Base-by-base conservation (phyloP, 1,284 basidiomycete genomes). In the Cerrena zonata region DNA sequence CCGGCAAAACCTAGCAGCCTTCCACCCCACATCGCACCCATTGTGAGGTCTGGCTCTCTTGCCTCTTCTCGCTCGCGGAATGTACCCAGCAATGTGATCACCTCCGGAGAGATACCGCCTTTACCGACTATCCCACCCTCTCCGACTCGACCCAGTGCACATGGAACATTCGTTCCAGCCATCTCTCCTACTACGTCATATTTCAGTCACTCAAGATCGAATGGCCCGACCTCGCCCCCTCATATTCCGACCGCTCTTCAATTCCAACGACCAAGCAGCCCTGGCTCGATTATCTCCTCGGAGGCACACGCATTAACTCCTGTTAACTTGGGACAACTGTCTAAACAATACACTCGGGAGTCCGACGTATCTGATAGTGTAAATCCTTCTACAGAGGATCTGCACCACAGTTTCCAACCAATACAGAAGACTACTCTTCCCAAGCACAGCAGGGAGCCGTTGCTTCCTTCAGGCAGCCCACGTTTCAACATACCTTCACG, bases 131-230 rank as follows among this genome's bases (percentile, higher is more conserved):
- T 63, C 30, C 64, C 63, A 2, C 47, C 58, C 7, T 52, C 58
- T 22, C 61, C 61, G 49, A 61, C 63, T 11, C 60, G 63, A 15
- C 55, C 62, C 39, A 51, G 56, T 23, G 53, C 55, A 26, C 59
- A 57, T 50, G 65, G 75, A 2, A 83, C 84, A 0, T 84, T 88
- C 65, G 80, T 82, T 15, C 79, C 81, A 40, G 87, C 86, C 24
- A 83, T 89, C 19, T 79, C 82, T 49, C 86, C 86, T 22, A 79
- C 86, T 18, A 78, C 84, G 10, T 82, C 82, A 4, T 88, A 89
- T 69, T 89, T 89, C 61, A 78, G 75, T 24, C 85, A 86, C 3
- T 77, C 79, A 10, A 73, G 80, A 47, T 86, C 82, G 0, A 67
- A 64, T 25, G 72, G 72, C 44, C 69, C 46, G 56, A 73, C 64